phyloP scores from a whole-genome alignment of 1,284 basidiomycete species.

The Melampsora larici-populina region DNA sequence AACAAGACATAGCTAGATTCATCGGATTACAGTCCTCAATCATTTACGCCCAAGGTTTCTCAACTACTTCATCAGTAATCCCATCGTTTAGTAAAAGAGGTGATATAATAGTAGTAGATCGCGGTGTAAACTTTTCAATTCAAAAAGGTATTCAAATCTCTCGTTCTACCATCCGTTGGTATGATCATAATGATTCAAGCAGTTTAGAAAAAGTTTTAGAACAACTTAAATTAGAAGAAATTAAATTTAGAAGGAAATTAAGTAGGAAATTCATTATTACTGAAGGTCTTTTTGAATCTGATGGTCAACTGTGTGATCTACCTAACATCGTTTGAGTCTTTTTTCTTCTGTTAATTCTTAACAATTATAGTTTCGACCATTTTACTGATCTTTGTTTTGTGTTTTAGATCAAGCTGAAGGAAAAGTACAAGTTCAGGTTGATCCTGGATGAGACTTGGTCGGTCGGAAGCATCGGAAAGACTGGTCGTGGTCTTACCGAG shows the following conservation, averaged over 20 bases:
- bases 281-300: conserved; percentile 93
- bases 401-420: conserved; percentile 80
- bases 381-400: background rate
- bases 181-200: conserved; percentile 88
- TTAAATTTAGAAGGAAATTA: conserved; percentile 73
- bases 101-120: conserved; percentile 96
- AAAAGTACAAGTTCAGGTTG: conserved; percentile 90
- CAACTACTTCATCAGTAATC: conserved; percentile 88
- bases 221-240: conserved; percentile 77
- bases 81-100: conserved; percentile 97
- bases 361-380: background rate
- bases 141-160: conserved; percentile 97
- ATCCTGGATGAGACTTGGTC: conserved; percentile 92
- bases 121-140: conserved; percentile 87
- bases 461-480: conserved; percentile 85
- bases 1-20: conserved; percentile 84
- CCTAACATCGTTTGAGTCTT: conserved; percentile 71
- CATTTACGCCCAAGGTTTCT: conserved; percentile 91
- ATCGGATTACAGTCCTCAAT: conserved; percentile 83
- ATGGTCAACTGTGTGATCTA: conserved; percentile 84
- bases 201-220: conserved; percentile 84
- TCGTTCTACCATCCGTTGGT: conserved; percentile 88
- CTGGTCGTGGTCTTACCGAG: conserved; percentile 91
- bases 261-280: conserved; percentile 94
- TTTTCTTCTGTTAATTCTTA: conserved; percentile 4